phyloP scores from a whole-genome alignment of 1,284 basidiomycete species.

The Papiliotrema flavescens region DNA sequence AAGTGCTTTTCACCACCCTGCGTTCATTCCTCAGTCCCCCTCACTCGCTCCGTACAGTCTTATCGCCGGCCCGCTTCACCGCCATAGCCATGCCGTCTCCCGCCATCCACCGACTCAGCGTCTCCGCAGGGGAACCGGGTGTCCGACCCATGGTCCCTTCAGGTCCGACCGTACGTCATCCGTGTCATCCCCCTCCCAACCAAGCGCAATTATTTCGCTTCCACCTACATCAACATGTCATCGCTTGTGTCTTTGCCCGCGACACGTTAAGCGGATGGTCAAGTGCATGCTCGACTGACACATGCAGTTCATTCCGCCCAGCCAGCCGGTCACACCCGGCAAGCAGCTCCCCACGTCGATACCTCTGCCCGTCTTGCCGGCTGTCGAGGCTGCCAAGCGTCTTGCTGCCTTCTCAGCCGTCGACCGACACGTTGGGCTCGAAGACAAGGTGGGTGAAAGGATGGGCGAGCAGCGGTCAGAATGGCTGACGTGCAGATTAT shows the following conservation, averaged over 20 bases:
- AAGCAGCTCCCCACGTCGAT: conserved; percentile 34
- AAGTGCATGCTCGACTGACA: too few species aligned
- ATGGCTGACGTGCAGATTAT: conserved; percentile 60
- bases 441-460: conserved; percentile 69
- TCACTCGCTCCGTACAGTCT: too few species aligned
- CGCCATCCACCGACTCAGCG: background rate
- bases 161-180: background rate
- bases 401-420: conserved; percentile 94
- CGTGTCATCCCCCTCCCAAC: background rate
- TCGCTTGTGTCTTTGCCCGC: background rate
- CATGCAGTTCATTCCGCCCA: conserved; percentile 24
- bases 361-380: conserved; percentile 29
- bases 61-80: background rate
- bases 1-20: too few species aligned
- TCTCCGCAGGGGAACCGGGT: background rate
- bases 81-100: background rate
- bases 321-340: conserved; percentile 24
- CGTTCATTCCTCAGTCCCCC: too few species aligned
- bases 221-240: background rate
- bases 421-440: conserved; percentile 76
- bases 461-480: background rate
- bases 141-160: background rate
- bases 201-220: background rate
- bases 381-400: conserved; percentile 74
- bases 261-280: background rate